phyloP scores from a whole-genome alignment of 371 early-diverging fungal genomes.

The Vittaforma corneae region DNA sequence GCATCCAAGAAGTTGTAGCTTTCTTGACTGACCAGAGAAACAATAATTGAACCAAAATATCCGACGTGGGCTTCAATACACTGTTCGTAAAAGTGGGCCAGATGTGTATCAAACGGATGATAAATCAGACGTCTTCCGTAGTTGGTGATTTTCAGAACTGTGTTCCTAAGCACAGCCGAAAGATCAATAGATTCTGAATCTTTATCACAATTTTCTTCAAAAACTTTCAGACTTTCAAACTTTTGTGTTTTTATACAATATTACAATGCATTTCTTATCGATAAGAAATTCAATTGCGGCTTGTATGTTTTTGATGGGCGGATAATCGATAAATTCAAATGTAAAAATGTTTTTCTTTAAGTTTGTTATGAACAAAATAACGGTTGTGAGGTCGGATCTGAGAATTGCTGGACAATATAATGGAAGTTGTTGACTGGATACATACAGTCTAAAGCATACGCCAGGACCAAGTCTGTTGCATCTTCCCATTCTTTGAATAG shows the following conservation, averaged over 20 bases:
- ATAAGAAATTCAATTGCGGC: constrained; percentile 34
- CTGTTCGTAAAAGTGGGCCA: constrained; percentile 38
- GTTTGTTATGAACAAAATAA: constrained; percentile 67
- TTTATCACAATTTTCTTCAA: not conserved
- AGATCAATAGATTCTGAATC: constrained; percentile 1
- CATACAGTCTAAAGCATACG: constrained; percentile 89
- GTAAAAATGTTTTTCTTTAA: constrained; percentile 33
- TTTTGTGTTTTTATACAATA: constrained; percentile 6
- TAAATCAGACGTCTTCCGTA: constrained; percentile 39
- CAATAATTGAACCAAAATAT: constrained; percentile 25
- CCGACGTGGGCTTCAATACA: constrained; percentile 11
- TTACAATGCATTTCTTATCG: constrained; percentile 21
- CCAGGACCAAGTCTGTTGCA: constrained; percentile 92
- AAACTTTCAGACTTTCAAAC: not conserved
- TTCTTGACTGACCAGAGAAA: constrained; percentile 43
- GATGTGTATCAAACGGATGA: constrained; percentile 45
- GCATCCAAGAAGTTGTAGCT: constrained; percentile 47
- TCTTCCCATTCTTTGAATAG: constrained; percentile 88
- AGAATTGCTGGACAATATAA: constrained; percentile 84
- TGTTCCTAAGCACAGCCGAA: not conserved
- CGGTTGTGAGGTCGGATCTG: constrained; percentile 75
- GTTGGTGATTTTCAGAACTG: constrained; percentile 34
- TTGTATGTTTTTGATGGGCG: constrained; percentile 20
- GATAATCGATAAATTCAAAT: constrained; percentile 41
- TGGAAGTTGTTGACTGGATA: constrained; percentile 80